Conservation (phyloP, 1,139 yeast species). For the Saccharomyces pastorianus region DNA sequence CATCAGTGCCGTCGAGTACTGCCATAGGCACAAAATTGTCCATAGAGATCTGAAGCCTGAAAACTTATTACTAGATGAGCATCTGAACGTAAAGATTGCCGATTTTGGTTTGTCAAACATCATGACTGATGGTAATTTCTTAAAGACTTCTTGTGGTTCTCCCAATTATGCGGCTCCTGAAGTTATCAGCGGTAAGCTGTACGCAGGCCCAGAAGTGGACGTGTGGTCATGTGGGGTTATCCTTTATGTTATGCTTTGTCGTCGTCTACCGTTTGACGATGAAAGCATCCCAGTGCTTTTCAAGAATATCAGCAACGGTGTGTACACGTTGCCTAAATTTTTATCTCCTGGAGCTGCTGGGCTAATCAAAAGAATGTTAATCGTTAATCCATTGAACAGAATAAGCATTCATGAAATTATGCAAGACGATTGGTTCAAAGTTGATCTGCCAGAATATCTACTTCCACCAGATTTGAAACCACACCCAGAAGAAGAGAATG, state of each 20-base stretch:
- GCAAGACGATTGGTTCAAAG: slow-evolving; percentile 94
- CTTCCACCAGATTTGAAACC: slow-evolving; percentile 56
- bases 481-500: slow-evolving; percentile 32
- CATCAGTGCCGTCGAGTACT: slow-evolving; percentile 94
- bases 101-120: slow-evolving; percentile 92
- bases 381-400: slow-evolving; percentile 91
- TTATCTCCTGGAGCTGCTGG: slow-evolving; percentile 83
- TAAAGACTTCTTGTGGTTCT: slow-evolving; percentile 93
- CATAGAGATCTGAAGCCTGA: slow-evolving; percentile 96
- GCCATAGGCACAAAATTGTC: slow-evolving; percentile 95
- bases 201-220: slow-evolving; percentile 98
- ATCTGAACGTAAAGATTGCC: slow-evolving; percentile 86
- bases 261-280: slow-evolving; percentile 94
- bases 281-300: slow-evolving; percentile 94
- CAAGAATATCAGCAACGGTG: slow-evolving; percentile 92
- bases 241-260: slow-evolving; percentile 92
- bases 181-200: slow-evolving; percentile 89
- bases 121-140: slow-evolving; percentile 96
- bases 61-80: slow-evolving; percentile 80
- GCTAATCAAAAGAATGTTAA: slow-evolving; percentile 83
- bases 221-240: slow-evolving; percentile 99
- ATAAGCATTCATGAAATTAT: slow-evolving; percentile 90
- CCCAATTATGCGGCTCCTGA: slow-evolving; percentile 99
- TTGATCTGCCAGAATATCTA: slow-evolving; percentile 73
- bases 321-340: slow-evolving; percentile 85